Evolutionary conservation across 768 basidiomycete genomes (phyloP).

Genomic region (Favolaschia claudopus): DNA sequence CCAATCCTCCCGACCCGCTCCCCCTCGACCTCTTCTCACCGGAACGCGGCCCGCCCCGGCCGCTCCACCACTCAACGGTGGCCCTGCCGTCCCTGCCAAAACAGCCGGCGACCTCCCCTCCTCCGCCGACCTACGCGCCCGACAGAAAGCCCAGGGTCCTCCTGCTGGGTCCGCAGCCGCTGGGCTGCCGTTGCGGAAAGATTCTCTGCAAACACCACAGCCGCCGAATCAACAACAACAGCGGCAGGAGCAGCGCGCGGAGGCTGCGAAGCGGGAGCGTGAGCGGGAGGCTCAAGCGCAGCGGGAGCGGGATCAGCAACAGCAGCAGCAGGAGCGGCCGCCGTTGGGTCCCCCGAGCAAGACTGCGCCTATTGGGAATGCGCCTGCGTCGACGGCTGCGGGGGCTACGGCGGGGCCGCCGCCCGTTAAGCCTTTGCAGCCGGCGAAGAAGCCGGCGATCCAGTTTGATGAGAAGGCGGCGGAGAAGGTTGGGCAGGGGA

Average conservation of each 20-base stretch:
- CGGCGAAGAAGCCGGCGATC: slow-evolving; percentile 66
- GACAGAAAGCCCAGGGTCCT: slow-evolving; percentile 67
- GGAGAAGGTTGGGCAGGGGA: slow-evolving; percentile 45
- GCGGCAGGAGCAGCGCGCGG: slow-evolving; percentile 35
- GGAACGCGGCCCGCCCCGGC: slow-evolving; percentile 63
- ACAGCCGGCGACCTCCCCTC: slow-evolving; percentile 65
- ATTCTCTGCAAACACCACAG: slow-evolving; percentile 52
- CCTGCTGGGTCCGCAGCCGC: slow-evolving; percentile 37
- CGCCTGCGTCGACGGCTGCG: slow-evolving; percentile 53
- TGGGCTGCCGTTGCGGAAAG: slow-evolving; percentile 55
- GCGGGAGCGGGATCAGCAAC: slow-evolving; percentile 47
- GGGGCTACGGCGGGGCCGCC: slow-evolving; percentile 63
- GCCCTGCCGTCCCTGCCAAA: slow-evolving; percentile 30
- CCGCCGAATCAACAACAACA: slow-evolving; percentile 43
- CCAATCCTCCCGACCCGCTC: slow-evolving; percentile 71
- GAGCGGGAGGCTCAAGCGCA: slow-evolving; percentile 41
- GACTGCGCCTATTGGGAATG: slow-evolving; percentile 46
- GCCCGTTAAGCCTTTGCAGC: slow-evolving; percentile 78
- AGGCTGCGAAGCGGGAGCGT: slow-evolving; percentile 40
- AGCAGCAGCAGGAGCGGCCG: slow-evolving; percentile 33
- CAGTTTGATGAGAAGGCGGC: slow-evolving; percentile 63
- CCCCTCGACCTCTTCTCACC: slow-evolving; percentile 69
- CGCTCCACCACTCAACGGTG: slow-evolving; percentile 42
- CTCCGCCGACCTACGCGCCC: slow-evolving; percentile 69
- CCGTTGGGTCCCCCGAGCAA: slow-evolving; percentile 31